Evolutionary conservation across 2,329 filamentous ascomycete species (phyloP).

Genomic region (Rhynchosporium secalis): DNA sequence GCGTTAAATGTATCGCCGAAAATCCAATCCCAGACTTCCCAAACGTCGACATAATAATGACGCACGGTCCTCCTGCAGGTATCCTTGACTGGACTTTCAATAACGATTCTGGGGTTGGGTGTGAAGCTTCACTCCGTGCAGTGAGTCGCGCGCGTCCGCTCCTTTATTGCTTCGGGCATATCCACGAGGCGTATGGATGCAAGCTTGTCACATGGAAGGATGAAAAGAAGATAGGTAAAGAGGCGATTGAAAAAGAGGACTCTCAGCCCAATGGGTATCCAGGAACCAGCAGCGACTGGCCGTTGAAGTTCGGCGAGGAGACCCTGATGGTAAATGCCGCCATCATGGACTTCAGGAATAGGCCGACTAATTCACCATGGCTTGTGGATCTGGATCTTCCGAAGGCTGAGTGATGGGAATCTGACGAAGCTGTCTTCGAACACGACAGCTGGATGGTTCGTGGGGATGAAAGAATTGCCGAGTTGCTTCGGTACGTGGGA

Average conservation of each 20-base stretch:
- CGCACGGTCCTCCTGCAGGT: slow-evolving; percentile 57
- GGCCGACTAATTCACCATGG: slow-evolving; percentile 53
- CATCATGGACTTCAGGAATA: slow-evolving; percentile 47
- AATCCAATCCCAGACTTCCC: slow-evolving; percentile 31
- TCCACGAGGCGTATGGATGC: slow-evolving; percentile 56
- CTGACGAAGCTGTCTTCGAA: too few relatives aligned
- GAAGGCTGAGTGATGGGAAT: slow-evolving; percentile 1
- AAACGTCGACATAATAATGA: slow-evolving; percentile 55
- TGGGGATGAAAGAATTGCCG: too few relatives aligned
- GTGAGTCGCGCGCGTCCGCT: slow-evolving; percentile 50
- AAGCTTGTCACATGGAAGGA: slow-evolving; percentile 53
- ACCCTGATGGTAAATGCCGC: slow-evolving; percentile 58
- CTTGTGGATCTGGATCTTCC: slow-evolving; percentile 45
- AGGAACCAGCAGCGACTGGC: background rate
- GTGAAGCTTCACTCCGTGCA: slow-evolving; percentile 53
- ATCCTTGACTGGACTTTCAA: slow-evolving; percentile 46
- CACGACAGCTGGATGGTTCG: too few relatives aligned
- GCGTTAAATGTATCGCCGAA: slow-evolving; percentile 24
- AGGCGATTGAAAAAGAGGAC: slow-evolving; percentile 29
- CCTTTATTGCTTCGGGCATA: slow-evolving; percentile 64
- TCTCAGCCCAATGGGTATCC: slow-evolving; percentile 17
- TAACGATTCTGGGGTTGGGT: slow-evolving; percentile 50
- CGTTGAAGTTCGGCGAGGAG: slow-evolving; percentile 37
- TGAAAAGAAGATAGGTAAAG: slow-evolving; percentile 24
- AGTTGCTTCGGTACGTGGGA: too few relatives aligned